Evolutionary conservation across 371 early-diverging fungal species (phyloP), one percentile per base, ranked within the genome.

Genomic region (Syncephalastrum contaminatum): DNA sequence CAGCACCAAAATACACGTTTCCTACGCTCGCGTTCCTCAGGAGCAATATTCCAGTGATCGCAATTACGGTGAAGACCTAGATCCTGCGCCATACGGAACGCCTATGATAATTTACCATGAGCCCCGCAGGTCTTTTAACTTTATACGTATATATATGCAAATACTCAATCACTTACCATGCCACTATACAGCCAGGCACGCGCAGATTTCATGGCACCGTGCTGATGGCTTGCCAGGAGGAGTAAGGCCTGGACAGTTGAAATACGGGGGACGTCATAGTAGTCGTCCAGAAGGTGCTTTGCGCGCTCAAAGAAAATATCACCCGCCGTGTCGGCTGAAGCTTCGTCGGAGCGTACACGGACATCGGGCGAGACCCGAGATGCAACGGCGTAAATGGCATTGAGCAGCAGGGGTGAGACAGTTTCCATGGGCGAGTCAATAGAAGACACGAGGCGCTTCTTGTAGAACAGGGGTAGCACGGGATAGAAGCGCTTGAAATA

Each of bases 201-300:
- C 8, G 73, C 72, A 14, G 74, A 64, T 39, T 72, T 53, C 71
- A 77, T 72, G 56, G 72, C 70, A 53, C 84, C 72, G 56, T 84
- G 74, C 50, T 86, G 74, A 63, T 83, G 69, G 56, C 72, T 66
- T 2, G 82, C 72, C 22, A 86, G 40, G 1, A 86, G 59, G 8
- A 86, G 43, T 6, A 86, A 59, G 1, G 84, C 82, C 40, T 86
- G 86, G 13, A 86, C 74, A 0, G 86, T 86, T 15, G 82, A 76
- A 30, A 84, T 72, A 25, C 76, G 69, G 2, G 84, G 81, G 1
- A 70, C 63, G 56, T 86, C 86, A 53, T 80, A 77, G 59, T 70
- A 80, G 36, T 77, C 76, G 48, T 86, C 86, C 22, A 86, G 54
- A 4, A 82, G 50, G 22, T 60, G 57, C 51, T 63, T 70, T 15